These are phyloP conservation scores for Arthrobotrys musiformis DNA, from an alignment of 2,329 filamentous ascomycete species.

Conservation along the genomic window DNA sequence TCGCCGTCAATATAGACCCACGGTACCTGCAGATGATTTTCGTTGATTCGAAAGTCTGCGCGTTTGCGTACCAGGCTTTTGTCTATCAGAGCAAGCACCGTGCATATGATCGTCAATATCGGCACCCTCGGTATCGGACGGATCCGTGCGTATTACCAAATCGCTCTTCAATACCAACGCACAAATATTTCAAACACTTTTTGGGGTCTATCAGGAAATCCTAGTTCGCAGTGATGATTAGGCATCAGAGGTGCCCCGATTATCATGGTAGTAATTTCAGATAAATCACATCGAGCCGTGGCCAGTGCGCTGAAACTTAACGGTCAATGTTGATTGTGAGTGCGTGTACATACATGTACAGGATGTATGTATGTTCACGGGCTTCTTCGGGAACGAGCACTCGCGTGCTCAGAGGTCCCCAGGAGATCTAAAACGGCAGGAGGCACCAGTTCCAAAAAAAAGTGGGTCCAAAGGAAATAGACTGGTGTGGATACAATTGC, in stretches of 20 bases:
- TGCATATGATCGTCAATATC: conserved; percentile 38
- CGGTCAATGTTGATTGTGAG: conserved; percentile 23
- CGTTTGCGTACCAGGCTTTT: conserved; percentile 12
- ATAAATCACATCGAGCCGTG: conserved; percentile 14
- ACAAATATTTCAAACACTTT: conserved; percentile 21
- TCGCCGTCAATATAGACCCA: conserved; percentile 45
- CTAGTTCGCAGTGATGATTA: neutral
- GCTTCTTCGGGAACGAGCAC: conserved; percentile 5
- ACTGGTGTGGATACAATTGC: conserved; percentile 50
- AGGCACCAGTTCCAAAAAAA: conserved; percentile 4
- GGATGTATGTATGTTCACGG: neutral
- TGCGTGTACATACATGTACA: conserved; percentile 16
- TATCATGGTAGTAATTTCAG: conserved; percentile 22
- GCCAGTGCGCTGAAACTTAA: conserved; percentile 45
- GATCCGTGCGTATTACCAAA: conserved; percentile 31
- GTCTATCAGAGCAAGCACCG: conserved; percentile 13
- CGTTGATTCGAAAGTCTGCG: conserved; percentile 52
- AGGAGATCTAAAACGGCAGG: conserved; percentile 43
- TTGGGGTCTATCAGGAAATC: neutral
- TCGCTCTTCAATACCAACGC: conserved; percentile 17
- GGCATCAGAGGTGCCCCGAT: conserved; percentile 10
- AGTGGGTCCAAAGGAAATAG: conserved; percentile 38
- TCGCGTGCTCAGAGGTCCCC: conserved; percentile 21
- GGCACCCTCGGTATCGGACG: conserved; percentile 36
- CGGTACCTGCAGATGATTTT: conserved; percentile 51